Conservation (phyloP, 1,139 yeast genomes). For the Starmera stellimalicola region DNA sequence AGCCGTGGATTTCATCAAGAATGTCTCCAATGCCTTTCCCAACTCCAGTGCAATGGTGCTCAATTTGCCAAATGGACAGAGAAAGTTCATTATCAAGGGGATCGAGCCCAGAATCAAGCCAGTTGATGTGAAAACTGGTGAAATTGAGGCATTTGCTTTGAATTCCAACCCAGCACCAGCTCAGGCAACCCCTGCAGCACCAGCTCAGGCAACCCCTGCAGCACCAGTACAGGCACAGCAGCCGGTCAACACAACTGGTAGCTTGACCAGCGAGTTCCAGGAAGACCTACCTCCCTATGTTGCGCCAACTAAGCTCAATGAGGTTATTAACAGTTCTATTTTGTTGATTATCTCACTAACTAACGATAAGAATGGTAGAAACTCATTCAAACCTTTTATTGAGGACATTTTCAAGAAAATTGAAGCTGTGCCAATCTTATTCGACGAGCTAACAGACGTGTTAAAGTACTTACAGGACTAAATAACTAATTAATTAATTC, state of each 20-base stretch:
- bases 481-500: background rate
- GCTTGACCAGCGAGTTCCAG: conserved; percentile 4
- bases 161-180: conserved; percentile 5
- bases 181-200: background rate
- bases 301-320: conserved; percentile 21
- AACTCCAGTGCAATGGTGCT: conserved; percentile 92
- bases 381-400: conserved; percentile 21
- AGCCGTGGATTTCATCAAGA: conserved; percentile 93
- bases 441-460: conserved; percentile 19
- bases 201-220: background rate
- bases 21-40: conserved; percentile 87
- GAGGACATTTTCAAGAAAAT: conserved; percentile 21
- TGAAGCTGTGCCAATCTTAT: conserved; percentile 25
- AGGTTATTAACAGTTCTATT: conserved; percentile 28
- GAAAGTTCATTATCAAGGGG: conserved; percentile 87
- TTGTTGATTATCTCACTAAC: conserved; percentile 24
- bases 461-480: conserved; percentile 10
- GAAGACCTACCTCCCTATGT: conserved; percentile 8
- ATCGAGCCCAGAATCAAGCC: conserved; percentile 57
- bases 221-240: background rate
- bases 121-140: conserved; percentile 31
- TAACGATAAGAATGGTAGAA: conserved; percentile 20
- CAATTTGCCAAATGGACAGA: conserved; percentile 45
- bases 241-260: too few species aligned
- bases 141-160: conserved; percentile 19